These are phyloP conservation scores for Ilyonectria robusta DNA, from an alignment of 2,329 filamentous ascomycete genomes.

Conservation along the genomic window DNA sequence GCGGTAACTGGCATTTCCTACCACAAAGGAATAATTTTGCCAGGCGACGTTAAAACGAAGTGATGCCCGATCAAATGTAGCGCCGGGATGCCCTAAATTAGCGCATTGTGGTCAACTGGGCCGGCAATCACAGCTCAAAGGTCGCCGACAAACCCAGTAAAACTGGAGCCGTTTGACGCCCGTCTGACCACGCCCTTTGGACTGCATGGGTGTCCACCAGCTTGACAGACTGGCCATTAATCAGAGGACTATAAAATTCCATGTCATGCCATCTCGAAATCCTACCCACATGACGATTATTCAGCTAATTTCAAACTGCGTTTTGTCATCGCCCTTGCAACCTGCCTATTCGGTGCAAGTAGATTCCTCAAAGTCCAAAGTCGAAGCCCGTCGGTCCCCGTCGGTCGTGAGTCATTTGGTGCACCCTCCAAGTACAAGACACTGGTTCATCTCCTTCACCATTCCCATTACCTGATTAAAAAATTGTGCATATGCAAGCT, in stretches of 20 bases:
- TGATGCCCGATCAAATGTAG: too few species aligned
- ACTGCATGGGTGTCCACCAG: background rate
- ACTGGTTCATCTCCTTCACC: too few species aligned
- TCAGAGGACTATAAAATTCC: too few species aligned
- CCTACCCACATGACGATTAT: background rate
- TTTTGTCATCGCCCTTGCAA: background rate
- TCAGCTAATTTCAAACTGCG: too few species aligned
- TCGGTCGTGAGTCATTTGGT: background rate
- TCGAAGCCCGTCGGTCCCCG: background rate
- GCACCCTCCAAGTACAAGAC: background rate
- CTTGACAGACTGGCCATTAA: background rate
- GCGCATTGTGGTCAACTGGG: too few species aligned
- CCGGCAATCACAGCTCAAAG: too few species aligned
- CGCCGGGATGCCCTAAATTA: too few species aligned
- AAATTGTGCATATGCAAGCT: background rate
- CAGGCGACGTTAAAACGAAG: too few species aligned
- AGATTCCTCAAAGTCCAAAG: background rate
- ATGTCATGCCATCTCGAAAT: too few species aligned
- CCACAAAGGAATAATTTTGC: too few species aligned
- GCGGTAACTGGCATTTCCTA: too few species aligned
- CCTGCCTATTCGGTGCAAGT: background rate
- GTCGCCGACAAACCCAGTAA: too few species aligned
- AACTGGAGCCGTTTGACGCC: background rate
- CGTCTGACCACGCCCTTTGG: background rate
- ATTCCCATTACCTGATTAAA: background rate